phyloP scores from a whole-genome alignment of 495 filamentous ascomycete genomes.

The Bryoglossum gracile region DNA sequence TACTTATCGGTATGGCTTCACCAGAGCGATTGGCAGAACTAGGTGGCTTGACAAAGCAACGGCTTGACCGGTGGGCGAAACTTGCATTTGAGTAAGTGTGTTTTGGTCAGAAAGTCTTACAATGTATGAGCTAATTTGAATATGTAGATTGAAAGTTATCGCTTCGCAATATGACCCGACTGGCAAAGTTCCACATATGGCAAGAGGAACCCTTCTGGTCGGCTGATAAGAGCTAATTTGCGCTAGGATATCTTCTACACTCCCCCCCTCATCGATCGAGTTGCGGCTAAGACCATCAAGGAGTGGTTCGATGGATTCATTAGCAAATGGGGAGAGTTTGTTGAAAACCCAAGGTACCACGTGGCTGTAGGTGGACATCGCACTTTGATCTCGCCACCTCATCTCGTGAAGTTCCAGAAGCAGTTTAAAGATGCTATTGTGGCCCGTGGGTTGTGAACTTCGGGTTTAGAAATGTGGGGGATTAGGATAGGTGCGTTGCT shows the following conservation, averaged over 20 bases:
- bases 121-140: too few relatives aligned
- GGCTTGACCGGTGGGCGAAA: slow-evolving; percentile 33
- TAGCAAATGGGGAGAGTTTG: slow-evolving; percentile 39
- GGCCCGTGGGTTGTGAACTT: slow-evolving; percentile 24
- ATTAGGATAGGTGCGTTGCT: too few relatives aligned
- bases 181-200: slow-evolving; percentile 35
- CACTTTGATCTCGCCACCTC: slow-evolving; percentile 34
- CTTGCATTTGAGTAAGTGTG: slow-evolving; percentile 36
- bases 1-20: slow-evolving; percentile 27
- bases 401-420: slow-evolving; percentile 29
- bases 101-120: too few relatives aligned
- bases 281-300: slow-evolving; percentile 28
- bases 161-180: slow-evolving; percentile 44
- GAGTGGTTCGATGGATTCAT: slow-evolving; percentile 39
- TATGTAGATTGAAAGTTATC: slow-evolving; percentile 40
- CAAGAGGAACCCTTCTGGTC: too few relatives aligned
- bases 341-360: slow-evolving; percentile 25
- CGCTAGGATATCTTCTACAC: slow-evolving; percentile 47
- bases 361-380: slow-evolving; percentile 34
- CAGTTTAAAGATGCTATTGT: slow-evolving; percentile 26
- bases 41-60: slow-evolving; percentile 27
- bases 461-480: too few relatives aligned
- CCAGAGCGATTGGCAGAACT: slow-evolving; percentile 32
- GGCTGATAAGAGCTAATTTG: too few relatives aligned
- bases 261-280: slow-evolving; percentile 33